Conservation (phyloP, 257 asterid species). For the Asclepias syriaca region DNA sequence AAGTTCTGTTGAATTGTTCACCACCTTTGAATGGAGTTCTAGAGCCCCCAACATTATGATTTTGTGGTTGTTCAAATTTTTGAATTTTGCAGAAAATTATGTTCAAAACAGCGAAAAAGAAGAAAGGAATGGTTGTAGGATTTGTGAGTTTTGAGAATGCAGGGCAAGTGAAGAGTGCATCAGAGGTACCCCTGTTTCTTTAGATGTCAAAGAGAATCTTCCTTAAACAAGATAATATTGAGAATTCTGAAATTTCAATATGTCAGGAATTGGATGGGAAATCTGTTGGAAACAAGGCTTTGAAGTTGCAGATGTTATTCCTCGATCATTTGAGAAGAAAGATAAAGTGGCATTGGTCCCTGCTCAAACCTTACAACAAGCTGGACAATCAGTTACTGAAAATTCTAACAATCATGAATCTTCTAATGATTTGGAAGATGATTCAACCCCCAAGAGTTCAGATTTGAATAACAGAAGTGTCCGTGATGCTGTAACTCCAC, state of each 20-base stretch:
- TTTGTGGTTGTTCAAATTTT: constrained; percentile 8
- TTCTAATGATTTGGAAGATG: constrained; percentile 31
- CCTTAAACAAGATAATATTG: constrained; percentile 1
- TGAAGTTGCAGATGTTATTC: constrained; percentile 70
- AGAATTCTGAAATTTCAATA: constrained; percentile 21
- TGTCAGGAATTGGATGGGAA: constrained; percentile 77
- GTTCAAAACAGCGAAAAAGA: constrained; percentile 84
- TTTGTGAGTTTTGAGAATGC: constrained; percentile 69
- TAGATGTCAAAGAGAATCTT: neutral
- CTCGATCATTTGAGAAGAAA: constrained; percentile 65
- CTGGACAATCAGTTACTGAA: constrained; percentile 26
- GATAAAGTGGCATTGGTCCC: constrained; percentile 29
- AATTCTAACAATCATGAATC: constrained; percentile 18
- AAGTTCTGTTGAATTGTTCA: neutral
- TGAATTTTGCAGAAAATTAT: constrained; percentile 45
- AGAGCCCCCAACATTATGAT: neutral
- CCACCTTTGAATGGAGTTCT: neutral
- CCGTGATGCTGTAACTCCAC: constrained; percentile 92
- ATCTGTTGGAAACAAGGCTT: constrained; percentile 59
- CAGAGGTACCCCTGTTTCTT: constrained; percentile 39
- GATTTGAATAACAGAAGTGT: constrained; percentile 52
- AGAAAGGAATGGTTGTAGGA: constrained; percentile 92
- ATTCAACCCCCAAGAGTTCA: constrained; percentile 29
- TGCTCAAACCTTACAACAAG: constrained; percentile 13
- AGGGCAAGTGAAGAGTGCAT: constrained; percentile 48